Evolutionary conservation across 2,329 filamentous ascomycete genomes (phyloP), one percentile per base, ranked within the genome.

Genomic region (Tricladium varicosporioides): DNA sequence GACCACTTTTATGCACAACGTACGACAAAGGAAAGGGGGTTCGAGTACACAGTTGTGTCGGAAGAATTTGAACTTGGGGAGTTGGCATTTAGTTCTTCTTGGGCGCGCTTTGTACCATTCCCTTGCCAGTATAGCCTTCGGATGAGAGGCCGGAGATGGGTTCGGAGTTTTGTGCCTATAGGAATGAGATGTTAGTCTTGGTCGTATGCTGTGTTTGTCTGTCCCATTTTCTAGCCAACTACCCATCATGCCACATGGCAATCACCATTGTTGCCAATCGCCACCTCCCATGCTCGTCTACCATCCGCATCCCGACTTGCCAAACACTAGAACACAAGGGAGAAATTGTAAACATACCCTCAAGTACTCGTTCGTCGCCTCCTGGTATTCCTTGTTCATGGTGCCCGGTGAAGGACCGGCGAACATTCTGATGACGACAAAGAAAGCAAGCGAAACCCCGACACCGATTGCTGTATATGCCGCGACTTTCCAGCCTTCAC

Each of bases 371-470:
- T 99, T 96, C 67, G 87, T 83, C 68, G 88, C 88, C 81, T 97
- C 92, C 80, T 99, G 91, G 85, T 89, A 97, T 78, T 99, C 94
- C 82, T 91, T 89, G 79, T 81, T 93, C 92, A 99, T 96, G 70
- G 93, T 96, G 75, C 81, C 80, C 66, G 94, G 94, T 62, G 83
- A 71, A 59, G 84, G 83, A 73, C 84, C 82, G 70, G 89, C 91
- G 73, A 90, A 87, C 66, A 82, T 65, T 70, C 92, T 89, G 73
- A 89, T 83, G 69, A 75, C 62, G 69, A 79, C 79, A 80, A 97
- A 97, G 75, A 97, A 60, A 63, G 76, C 82, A 67, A 88, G 76
- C 65, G 87, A 87, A 69, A 80, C 82, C 62, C 76, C 79, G 64
- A 95, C 70, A 70, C 90, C 88, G 69, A 87, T 74, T 60, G 80